phyloP scores from a whole-genome alignment of 305 asterid species.

The Plantago rigida region DNA sequence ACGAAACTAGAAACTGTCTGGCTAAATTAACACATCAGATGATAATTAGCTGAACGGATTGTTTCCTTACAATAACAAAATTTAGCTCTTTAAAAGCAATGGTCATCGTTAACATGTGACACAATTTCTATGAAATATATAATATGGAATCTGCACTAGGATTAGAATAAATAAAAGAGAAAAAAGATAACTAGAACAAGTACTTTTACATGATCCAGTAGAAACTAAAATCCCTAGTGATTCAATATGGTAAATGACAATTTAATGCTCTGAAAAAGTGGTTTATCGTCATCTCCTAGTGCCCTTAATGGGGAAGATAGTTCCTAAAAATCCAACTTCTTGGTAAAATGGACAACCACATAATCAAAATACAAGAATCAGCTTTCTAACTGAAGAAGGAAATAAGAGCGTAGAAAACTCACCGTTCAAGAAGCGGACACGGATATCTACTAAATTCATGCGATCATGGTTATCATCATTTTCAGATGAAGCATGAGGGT shows the following conservation, averaged over 20 bases:
- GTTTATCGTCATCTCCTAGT: constrained; percentile 4
- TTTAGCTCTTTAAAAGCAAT: too few species aligned
- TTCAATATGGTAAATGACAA: constrained; percentile 6
- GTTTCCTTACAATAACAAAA: too few species aligned
- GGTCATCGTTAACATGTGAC: too few species aligned
- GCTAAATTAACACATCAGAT: too few species aligned
- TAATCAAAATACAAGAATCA: constrained; percentile 13
- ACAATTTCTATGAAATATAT: too few species aligned
- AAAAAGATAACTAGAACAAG: neutral
- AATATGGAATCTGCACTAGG: neutral
- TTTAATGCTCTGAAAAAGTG: neutral
- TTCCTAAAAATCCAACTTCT: constrained; percentile 13
- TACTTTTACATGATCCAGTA: constrained; percentile 5
- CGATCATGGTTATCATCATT: constrained; percentile 38
- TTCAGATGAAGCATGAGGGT: constrained; percentile 60
- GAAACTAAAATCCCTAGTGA: constrained; percentile 3
- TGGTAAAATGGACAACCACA: neutral
- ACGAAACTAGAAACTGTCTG: too few species aligned
- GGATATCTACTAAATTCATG: constrained; percentile 68
- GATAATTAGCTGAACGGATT: too few species aligned
- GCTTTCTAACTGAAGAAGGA: constrained; percentile 18
- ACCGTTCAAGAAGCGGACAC: constrained; percentile 88
- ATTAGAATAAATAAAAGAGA: neutral
- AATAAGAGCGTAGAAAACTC: constrained; percentile 23
- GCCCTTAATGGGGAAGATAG: neutral